phyloP scores from a whole-genome alignment of 2,329 filamentous ascomycete genomes.

The Tolypocladium album region DNA sequence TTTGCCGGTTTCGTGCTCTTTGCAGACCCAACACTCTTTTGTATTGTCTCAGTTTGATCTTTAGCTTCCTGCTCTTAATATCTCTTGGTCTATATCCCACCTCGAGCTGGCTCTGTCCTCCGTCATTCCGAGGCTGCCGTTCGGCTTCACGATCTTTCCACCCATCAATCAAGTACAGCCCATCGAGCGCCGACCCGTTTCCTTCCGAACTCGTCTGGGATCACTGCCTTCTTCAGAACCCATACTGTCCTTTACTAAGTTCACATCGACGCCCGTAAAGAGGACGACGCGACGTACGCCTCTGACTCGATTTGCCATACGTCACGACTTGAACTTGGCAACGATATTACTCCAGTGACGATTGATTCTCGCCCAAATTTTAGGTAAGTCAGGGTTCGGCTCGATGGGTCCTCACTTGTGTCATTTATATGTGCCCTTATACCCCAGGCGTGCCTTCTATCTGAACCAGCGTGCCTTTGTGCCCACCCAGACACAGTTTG shows the following conservation, averaged over 20 bases:
- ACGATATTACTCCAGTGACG: neutral
- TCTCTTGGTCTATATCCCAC: neutral
- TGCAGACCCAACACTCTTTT: constrained; percentile 1
- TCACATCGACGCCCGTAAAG: neutral
- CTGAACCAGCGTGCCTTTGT: neutral
- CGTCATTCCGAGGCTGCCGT: neutral
- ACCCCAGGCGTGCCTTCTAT: neutral
- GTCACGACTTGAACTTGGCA: neutral
- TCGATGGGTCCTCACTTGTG: neutral
- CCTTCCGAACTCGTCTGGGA: neutral
- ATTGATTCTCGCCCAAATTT: neutral
- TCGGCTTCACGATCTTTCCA: neutral
- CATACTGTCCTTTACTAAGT: neutral
- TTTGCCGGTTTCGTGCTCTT: neutral
- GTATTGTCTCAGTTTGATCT: neutral
- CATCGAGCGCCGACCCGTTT: neutral
- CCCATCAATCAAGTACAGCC: neutral
- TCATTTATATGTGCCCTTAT: neutral
- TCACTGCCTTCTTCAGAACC: neutral
- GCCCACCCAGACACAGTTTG: neutral
- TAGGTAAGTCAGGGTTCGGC: neutral
- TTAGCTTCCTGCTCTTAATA: neutral
- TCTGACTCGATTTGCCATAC: neutral
- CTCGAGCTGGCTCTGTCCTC: neutral
- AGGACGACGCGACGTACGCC: neutral